Base-by-base conservation (phyloP, 331 rosid species). In the Pyracantha coccinea region DNA sequence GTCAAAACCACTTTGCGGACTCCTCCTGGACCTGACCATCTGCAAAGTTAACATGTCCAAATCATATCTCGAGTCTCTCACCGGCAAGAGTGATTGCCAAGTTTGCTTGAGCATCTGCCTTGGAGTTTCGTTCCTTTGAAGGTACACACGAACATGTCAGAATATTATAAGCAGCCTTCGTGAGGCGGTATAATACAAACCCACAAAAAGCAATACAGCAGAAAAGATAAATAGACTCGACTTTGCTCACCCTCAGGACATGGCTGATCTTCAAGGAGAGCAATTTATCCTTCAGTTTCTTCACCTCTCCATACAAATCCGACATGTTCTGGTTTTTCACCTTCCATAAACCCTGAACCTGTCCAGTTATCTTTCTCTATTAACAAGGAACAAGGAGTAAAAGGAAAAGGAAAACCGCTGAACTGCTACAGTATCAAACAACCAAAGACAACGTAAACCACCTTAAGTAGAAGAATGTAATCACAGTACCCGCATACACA, bases 21-120 rank as follows among this genome's bases (percentile, higher is more conserved):
- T 83, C 93, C 79, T 87, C 96, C 71, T 79, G 78, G 76, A 93
- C 84, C 71, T 86, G 90, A 62, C 98, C 97, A 76, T 89, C 96
- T 92, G 90, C 77, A 83, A 2, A 31, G 8, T 29, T 11, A 47
- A 35, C 41, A 35, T 28, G n/a, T n/a, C n/a, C n/a, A n/a, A n/a
- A 19, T 45, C 33, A 44, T 71, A 63, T 66, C 66, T 24, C 53
- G 47, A 73, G 79, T 57, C 86, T 57, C 86, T 84, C 66, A 92
- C 99, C 97, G 27, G 88, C 86, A 65, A 92, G 97, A 62, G 75
- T n/a, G 74, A 83, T 2, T 17, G 92, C 99, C 78, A 87, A 81
- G 86, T 94, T 92, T 68, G 99, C 97, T 88, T 92, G 87, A 77
- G 88, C 92, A 79, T 94, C 97, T 50, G 97, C 97, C 32, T 90